Percentiles rank a stretch among this genome's conserved stretches.
These are phyloP conservation scores for Takashimella tepidaria DNA, from an alignment of 1,284 basidiomycete species.

Conservation along the genomic window DNA sequence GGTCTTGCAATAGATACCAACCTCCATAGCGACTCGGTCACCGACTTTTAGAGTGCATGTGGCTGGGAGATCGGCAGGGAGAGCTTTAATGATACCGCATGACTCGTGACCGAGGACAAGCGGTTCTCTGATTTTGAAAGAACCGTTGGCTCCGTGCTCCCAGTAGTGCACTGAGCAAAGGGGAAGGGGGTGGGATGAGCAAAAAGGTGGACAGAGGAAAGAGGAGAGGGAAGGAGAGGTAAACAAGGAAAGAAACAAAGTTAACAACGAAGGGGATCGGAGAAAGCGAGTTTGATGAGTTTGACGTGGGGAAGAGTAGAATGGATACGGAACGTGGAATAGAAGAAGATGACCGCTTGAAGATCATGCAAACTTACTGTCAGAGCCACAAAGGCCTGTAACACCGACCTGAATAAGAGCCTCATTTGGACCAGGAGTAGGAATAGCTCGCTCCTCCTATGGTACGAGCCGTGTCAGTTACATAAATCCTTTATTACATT, in stretches of 20 bases:
- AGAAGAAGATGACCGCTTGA: background rate
- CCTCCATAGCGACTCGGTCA: conserved; percentile 89
- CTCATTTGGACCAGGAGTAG: conserved; percentile 15
- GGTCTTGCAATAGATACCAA: conserved; percentile 77
- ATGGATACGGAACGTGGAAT: background rate
- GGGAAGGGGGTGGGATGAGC: conserved; percentile 6
- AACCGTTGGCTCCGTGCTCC: conserved; percentile 79
- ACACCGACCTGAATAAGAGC: conserved; percentile 51
- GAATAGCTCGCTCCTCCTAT: background rate
- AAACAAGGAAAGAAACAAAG: background rate
- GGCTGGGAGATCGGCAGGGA: conserved; percentile 28
- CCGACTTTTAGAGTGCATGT: conserved; percentile 59
- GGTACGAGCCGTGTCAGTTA: too few relatives aligned
- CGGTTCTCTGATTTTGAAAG: conserved; percentile 71
- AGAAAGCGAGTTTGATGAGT: too few relatives aligned
- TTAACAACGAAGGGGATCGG: background rate
- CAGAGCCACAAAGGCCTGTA: conserved; percentile 88
- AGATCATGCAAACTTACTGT: conserved; percentile 57
- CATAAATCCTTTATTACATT: too few relatives aligned
- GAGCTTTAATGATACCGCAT: conserved; percentile 57
- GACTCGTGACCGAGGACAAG: conserved; percentile 91
- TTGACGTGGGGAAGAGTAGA: background rate
- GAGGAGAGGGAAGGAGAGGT: conserved; percentile 1
- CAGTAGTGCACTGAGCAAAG: conserved; percentile 81
- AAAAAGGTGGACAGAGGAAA: conserved; percentile 5